Evolutionary conservation across 768 basidiomycete genomes (phyloP), one percentile per base, ranked within the genome.

Genomic region (Punctularia strigosozonata): DNA sequence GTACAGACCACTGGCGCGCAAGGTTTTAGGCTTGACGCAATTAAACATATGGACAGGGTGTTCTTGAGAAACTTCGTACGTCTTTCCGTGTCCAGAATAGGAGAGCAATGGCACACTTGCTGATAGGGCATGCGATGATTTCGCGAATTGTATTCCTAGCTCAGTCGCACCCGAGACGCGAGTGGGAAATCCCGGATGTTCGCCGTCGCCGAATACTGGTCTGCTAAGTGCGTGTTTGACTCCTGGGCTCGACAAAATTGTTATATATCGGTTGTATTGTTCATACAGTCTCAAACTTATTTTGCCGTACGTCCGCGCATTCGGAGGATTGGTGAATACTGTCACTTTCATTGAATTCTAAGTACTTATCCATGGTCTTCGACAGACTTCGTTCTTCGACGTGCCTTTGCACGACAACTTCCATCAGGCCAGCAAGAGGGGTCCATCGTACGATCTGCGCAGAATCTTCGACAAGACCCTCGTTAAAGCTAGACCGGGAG

Each of bases 331-430:
- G 56, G 84, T 83, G 44, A 39, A 61, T 45, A 25, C 22, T 23
- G 19, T 36, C 35, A 18, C 15, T 31, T 23, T 22, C 21, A 7
- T 3, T 24, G 24, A n/a, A 37, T 36, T 37, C 21, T 15, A 28
- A 30, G 44, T 10, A 38, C 21, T 10, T 17, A 17, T 18, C 3
- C 21, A n/a, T n/a, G n/a, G 6, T 18, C 20, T 25, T 37, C 39
- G 42, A 24, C 56, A 94, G 80, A 76, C 83, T 8, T 70, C 89
- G 0, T 88, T 94, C 52, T 95, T 95, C 46, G 91, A 95, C 53
- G 86, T 88, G 5, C 87, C 88, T 15, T 65, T 97, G 17, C 91
- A 97, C 52, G 68, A 76, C 59, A 88, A 86, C 47, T 80, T 92
- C 51, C 67, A 80, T 50, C 64, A 69, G 43, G 91, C 91, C 10